Conservation (phyloP, 495 filamentous ascomycete genomes). For the Aspergillus leporis region DNA sequence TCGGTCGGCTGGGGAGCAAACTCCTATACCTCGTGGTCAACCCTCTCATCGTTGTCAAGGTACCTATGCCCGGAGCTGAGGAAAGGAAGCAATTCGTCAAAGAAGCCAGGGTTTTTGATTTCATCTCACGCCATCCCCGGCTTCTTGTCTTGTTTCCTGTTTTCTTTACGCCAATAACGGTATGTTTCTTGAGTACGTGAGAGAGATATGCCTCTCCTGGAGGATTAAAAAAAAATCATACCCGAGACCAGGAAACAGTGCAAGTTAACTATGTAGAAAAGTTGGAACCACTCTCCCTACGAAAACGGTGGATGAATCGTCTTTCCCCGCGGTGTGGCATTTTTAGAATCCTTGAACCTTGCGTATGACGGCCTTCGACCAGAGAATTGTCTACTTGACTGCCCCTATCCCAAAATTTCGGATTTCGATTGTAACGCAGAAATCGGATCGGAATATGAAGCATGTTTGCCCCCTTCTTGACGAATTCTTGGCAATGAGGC, state of each 20-base stretch:
- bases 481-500: slow-evolving; percentile 24
- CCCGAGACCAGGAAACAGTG: slow-evolving; percentile 22
- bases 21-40: too few species aligned
- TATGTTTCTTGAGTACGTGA: slow-evolving; percentile 44
- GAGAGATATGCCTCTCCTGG: slow-evolving; percentile 27
- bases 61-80: slow-evolving; percentile 31
- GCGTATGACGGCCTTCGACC: slow-evolving; percentile 35
- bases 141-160: slow-evolving; percentile 34
- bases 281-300: slow-evolving; percentile 32
- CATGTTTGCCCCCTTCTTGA: slow-evolving; percentile 31
- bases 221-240: slow-evolving; percentile 28
- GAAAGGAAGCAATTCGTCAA: slow-evolving; percentile 34
- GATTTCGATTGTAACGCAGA: slow-evolving; percentile 34
- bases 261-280: slow-evolving; percentile 31
- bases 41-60: too few species aligned
- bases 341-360: slow-evolving; percentile 38
- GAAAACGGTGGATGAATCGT: slow-evolving; percentile 41
- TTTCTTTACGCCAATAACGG: slow-evolving; percentile 32
- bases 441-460: slow-evolving; percentile 29
- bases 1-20: too few species aligned
- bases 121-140: slow-evolving; percentile 30
- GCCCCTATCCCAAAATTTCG: slow-evolving; percentile 25
- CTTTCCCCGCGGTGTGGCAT: slow-evolving; percentile 40
- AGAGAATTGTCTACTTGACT: slow-evolving; percentile 31
- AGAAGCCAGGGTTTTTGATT: slow-evolving; percentile 34